A percentile compares a stretch with the other conserved stretches of the same genome.
phyloP scores from a whole-genome alignment of 2,329 filamentous ascomycete genomes.

The Fusarium sp. region DNA sequence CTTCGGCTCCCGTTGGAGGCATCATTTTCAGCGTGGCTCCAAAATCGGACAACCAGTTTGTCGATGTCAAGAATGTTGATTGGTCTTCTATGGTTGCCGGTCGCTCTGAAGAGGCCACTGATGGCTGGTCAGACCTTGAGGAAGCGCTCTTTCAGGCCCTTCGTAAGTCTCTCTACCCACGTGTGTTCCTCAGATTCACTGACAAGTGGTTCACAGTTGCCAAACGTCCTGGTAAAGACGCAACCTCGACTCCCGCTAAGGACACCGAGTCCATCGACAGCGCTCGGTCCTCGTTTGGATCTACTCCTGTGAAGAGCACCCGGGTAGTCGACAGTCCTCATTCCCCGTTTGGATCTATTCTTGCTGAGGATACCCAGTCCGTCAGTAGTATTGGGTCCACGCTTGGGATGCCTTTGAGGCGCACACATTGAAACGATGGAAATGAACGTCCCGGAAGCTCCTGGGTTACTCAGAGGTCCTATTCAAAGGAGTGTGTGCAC shows the following conservation, averaged over 20 bases:
- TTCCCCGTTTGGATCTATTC: neutral
- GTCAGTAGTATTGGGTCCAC: neutral
- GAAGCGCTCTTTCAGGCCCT: neutral
- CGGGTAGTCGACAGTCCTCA: neutral
- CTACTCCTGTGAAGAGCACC: neutral
- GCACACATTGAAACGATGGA: neutral
- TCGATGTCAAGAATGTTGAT: neutral
- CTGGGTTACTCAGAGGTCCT: neutral
- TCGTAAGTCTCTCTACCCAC: neutral
- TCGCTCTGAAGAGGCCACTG: neutral
- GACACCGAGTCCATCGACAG: neutral
- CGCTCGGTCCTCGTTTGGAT: neutral
- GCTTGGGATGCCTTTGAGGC: neutral
- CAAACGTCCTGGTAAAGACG: neutral
- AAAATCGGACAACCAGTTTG: neutral
- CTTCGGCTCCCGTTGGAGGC: neutral
- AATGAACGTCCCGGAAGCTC: neutral
- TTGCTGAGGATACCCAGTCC: neutral
- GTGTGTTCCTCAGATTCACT: neutral
- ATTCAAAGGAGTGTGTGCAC: neutral
- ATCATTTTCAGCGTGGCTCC: neutral
- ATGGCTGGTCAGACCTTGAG: neutral
- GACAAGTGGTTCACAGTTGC: neutral
- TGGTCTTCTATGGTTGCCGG: neutral
- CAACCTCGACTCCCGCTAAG: neutral